Conservation (phyloP, 1,139 yeast species). For the Yamadazyma siamensis region DNA sequence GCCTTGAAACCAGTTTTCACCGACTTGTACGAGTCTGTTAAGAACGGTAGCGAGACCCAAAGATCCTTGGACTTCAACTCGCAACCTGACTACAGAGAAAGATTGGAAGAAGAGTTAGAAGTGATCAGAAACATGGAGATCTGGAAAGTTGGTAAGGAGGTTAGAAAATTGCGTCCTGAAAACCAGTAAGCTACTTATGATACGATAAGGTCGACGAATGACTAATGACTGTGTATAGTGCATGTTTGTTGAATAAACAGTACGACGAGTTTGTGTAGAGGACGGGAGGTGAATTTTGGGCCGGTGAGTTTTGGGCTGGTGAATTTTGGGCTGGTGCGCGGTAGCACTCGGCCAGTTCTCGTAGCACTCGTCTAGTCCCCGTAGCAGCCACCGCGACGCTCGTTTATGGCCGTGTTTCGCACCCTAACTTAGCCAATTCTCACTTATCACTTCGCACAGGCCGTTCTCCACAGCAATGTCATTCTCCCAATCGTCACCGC, state of each 20-base stretch:
- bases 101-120: slow-evolving; percentile 89
- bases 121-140: slow-evolving; percentile 95
- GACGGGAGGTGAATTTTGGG: too few relatives aligned
- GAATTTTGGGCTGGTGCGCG: too few relatives aligned
- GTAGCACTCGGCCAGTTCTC: too few relatives aligned
- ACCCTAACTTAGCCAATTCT: too few relatives aligned
- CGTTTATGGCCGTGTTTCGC: too few relatives aligned
- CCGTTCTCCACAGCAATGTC: too few relatives aligned
- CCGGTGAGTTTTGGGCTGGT: too few relatives aligned
- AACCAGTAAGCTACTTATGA: slow-evolving; percentile 56
- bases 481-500: too few relatives aligned
- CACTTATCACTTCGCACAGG: too few relatives aligned
- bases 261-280: slow-evolving; percentile 2
- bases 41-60: slow-evolving; percentile 95
- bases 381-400: too few relatives aligned
- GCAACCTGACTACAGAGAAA: slow-evolving; percentile 95
- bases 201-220: too few relatives aligned
- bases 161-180: slow-evolving; percentile 98
- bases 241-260: slow-evolving; percentile 46
- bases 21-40: slow-evolving; percentile 92
- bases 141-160: slow-evolving; percentile 99
- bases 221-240: slow-evolving; percentile 19
- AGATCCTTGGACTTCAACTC: slow-evolving; percentile 98
- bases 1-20: slow-evolving; percentile 98
- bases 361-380: too few relatives aligned